Evolutionary conservation across 2,329 filamentous ascomycete genomes (phyloP).

Genomic region (Aaosphaeria arxii): DNA sequence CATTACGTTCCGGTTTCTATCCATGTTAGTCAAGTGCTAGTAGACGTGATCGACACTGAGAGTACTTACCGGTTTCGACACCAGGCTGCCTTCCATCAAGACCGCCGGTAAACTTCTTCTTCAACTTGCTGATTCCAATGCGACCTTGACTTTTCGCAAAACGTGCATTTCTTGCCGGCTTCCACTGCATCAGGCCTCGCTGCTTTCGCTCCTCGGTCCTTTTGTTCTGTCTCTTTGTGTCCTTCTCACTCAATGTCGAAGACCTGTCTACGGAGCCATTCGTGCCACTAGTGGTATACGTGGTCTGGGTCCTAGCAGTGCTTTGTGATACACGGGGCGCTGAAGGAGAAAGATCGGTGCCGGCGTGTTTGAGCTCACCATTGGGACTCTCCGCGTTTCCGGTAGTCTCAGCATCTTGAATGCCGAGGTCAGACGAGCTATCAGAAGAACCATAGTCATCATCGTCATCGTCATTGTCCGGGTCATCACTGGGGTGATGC

Average conservation of each 20-base stretch:
- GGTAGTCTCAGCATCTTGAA: slow-evolving; percentile 53
- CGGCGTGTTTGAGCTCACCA: slow-evolving; percentile 13
- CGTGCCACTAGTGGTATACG: slow-evolving; percentile 12
- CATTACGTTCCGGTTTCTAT: too few relatives aligned
- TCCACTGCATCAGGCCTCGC: slow-evolving; percentile 92
- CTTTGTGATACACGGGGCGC: slow-evolving; percentile 21
- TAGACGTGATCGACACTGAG: neutral
- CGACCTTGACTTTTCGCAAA: slow-evolving; percentile 88
- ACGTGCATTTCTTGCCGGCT: slow-evolving; percentile 76
- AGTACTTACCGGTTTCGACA: slow-evolving; percentile 65
- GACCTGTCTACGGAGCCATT: slow-evolving; percentile 3
- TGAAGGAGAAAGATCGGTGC: slow-evolving; percentile 27
- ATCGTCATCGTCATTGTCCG: slow-evolving; percentile 38
- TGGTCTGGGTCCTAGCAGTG: slow-evolving; percentile 24
- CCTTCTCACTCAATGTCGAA: slow-evolving; percentile 42
- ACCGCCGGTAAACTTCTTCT: slow-evolving; percentile 67
- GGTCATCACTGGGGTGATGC: slow-evolving; percentile 44
- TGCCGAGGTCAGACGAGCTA: slow-evolving; percentile 53
- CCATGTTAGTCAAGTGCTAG: too few relatives aligned
- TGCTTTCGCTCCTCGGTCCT: slow-evolving; percentile 78
- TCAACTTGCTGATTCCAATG: slow-evolving; percentile 72
- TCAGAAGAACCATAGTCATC: slow-evolving; percentile 39
- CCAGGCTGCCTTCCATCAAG: slow-evolving; percentile 81
- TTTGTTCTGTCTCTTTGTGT: slow-evolving; percentile 66
- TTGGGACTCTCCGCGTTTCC: slow-evolving; percentile 20